Base-by-base conservation (phyloP, 164 flowering plant genomes). In the Cinnamomum micranthum region DNA sequence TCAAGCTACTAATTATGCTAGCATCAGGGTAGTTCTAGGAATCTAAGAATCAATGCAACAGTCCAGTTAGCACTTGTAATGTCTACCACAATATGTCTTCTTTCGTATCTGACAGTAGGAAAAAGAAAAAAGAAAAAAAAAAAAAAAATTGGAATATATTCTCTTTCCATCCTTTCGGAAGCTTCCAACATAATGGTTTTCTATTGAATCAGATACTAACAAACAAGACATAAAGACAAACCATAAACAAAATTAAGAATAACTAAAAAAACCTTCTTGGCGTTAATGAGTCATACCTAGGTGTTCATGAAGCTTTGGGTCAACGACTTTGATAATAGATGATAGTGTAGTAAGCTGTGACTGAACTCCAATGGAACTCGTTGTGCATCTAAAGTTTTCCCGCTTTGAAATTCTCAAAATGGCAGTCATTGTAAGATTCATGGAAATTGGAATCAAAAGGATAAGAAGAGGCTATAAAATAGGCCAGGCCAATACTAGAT, bases 291-390 rank as follows among this genome's bases (percentile, higher is more conserved):
- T n/a, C 83, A 76, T 91, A 95, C 99, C 99, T 67, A 95, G 86
- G 84, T 91, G 99, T 76, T 86, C 91, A 82, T 95, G 99, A 71
- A 95, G 97, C 84, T 89, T 89, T 20, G 99, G 99, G 82, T 95
- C 94, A 77, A 95, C 80, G 66, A 83, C 81, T 88, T 84, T 91
- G 35, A 93, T 86, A 65, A 95, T 81, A 71, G 84, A 84, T 73
- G 94, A 84, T 64, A 95, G 89, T 67, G 84, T 79, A 71, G 84
- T 76, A 71, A 93, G 86, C 76, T 93, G 97, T 77, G 97, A 78
- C 79, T 93, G 97, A 71, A 95, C 99, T 24, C 99, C 99, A 67
- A 93, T 82, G 10, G 94, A 87, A 81, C 76, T 88, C 65, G 89
- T 9, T 71, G 83, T 88, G 84, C 82, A 74, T 82, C 85, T 88